Evolutionary conservation across 805 yeast species (phyloP).

Genomic region (Suhomyces xylopsoci): DNA sequence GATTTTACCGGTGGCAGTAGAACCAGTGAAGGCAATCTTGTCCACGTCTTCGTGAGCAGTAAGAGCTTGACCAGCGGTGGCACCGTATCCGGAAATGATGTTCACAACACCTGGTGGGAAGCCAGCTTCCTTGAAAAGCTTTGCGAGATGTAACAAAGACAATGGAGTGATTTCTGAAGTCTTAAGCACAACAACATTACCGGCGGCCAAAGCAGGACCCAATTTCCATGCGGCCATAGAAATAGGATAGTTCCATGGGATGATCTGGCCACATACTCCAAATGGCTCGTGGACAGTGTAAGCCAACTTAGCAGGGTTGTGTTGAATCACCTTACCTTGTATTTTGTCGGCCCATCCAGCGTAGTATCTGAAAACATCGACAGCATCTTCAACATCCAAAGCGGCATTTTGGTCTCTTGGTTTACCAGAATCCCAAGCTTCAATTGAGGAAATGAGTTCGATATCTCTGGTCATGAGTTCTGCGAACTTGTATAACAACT

Average conservation of each 20-base stretch:
- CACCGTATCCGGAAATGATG: slow-evolving; percentile 68
- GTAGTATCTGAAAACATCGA: slow-evolving; percentile 47
- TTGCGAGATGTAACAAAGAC: slow-evolving; percentile 60
- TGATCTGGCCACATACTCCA: slow-evolving; percentile 66
- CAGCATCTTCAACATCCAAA: slow-evolving; percentile 47
- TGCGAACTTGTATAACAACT: slow-evolving; percentile 36
- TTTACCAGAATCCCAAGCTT: slow-evolving; percentile 49
- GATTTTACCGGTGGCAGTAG: slow-evolving; percentile 60
- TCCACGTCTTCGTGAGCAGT: slow-evolving; percentile 51
- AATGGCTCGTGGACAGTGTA: slow-evolving; percentile 67
- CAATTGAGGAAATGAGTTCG: slow-evolving; percentile 36
- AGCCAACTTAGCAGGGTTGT: slow-evolving; percentile 51
- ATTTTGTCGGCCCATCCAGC: slow-evolving; percentile 65
- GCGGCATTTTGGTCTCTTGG: slow-evolving; percentile 47
- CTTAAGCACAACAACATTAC: slow-evolving; percentile 69
- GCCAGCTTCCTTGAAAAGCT: slow-evolving; percentile 59
- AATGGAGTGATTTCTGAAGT: slow-evolving; percentile 77
- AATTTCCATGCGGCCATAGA: slow-evolving; percentile 78
- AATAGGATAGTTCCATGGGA: slow-evolving; percentile 71
- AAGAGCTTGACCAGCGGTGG: slow-evolving; percentile 64
- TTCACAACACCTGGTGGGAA: slow-evolving; percentile 77
- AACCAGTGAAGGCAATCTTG: slow-evolving; percentile 56
- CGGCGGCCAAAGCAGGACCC: slow-evolving; percentile 80
- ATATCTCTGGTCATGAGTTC: slow-evolving; percentile 31
- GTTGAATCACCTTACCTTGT: slow-evolving; percentile 43